A percentile compares a stretch with the other conserved stretches of the same genome.
Conservation (phyloP, 2,329 filamentous ascomycete species). For the Fusarium gaditjirri region DNA sequence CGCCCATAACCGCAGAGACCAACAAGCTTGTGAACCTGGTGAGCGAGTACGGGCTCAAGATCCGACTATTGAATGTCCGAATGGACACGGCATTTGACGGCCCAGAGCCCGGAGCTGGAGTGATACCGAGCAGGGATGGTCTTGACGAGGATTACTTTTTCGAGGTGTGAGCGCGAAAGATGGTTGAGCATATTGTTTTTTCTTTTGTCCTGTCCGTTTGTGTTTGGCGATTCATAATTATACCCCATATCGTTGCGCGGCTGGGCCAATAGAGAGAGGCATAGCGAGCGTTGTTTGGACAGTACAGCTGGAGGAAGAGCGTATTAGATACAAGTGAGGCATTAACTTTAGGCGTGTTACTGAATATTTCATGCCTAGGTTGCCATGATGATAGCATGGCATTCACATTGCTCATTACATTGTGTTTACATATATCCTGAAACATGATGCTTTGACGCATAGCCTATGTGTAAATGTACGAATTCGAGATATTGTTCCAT, state of each 20-base stretch:
- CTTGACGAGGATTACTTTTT: conserved; percentile 95
- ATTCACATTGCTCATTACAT: conserved; percentile 1
- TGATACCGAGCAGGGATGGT: conserved; percentile 83
- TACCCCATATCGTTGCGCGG: conserved; percentile 33
- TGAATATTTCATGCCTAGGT: background rate
- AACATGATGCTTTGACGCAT: conserved; percentile 5
- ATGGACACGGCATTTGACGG: conserved; percentile 81
- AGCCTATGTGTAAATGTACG: background rate
- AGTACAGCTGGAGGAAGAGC: conserved; percentile 6
- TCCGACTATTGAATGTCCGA: conserved; percentile 88
- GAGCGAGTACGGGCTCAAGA: conserved; percentile 90
- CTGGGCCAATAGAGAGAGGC: conserved; percentile 19
- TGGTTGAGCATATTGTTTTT: conserved; percentile 1
- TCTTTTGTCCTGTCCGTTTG: conserved; percentile 34
- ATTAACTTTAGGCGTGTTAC: background rate
- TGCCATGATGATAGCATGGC: background rate
- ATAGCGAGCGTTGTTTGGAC: conserved; percentile 36
- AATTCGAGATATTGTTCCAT: background rate
- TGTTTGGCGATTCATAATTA: conserved; percentile 37
- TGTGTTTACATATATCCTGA: conserved; percentile 1
- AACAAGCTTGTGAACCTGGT: conserved; percentile 89
- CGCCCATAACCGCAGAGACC: conserved; percentile 96
- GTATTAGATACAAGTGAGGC: background rate
- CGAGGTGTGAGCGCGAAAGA: conserved; percentile 64
- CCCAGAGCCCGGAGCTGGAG: conserved; percentile 74